These are phyloP conservation scores for Trifolium subterraneum DNA, from an alignment of 306 rosid species.

Conservation along the genomic window DNA sequence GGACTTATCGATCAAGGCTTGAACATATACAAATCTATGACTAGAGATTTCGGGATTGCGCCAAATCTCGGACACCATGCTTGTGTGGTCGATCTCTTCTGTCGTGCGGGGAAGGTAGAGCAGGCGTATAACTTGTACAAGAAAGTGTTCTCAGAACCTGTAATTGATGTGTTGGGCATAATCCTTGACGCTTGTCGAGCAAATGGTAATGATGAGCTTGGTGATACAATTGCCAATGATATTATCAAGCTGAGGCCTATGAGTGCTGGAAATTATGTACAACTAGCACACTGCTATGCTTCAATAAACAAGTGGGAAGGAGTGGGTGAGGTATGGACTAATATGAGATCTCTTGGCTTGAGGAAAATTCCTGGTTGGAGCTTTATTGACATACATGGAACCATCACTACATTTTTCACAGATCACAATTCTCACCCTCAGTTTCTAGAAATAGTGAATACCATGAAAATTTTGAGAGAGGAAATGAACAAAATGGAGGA, in stretches of 20 bases:
- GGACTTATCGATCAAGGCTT: slow-evolving; percentile 70
- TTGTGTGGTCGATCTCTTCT: slow-evolving; percentile 72
- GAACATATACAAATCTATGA: slow-evolving; percentile 69
- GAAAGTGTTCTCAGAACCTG: slow-evolving; percentile 52
- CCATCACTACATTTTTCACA: slow-evolving; percentile 65
- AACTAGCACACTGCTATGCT: slow-evolving; percentile 71
- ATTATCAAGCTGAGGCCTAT: slow-evolving; percentile 58
- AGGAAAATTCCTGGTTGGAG: slow-evolving; percentile 88
- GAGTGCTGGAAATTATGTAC: slow-evolving; percentile 73
- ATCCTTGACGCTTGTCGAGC: slow-evolving; percentile 70
- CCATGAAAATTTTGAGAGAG: slow-evolving; percentile 52
- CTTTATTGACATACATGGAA: slow-evolving; percentile 65
- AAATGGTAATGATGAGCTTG: slow-evolving; percentile 57
- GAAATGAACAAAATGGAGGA: slow-evolving; percentile 59
- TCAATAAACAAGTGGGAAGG: slow-evolving; percentile 76
- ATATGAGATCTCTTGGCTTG: slow-evolving; percentile 80
- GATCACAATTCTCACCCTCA: slow-evolving; percentile 73
- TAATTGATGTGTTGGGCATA: slow-evolving; percentile 67
- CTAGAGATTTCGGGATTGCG: slow-evolving; percentile 59
- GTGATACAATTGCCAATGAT: slow-evolving; percentile 56
- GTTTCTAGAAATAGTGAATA: slow-evolving; percentile 52
- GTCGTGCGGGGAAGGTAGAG: slow-evolving; percentile 76
- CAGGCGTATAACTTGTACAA: slow-evolving; percentile 68
- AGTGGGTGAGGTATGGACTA: slow-evolving; percentile 69
- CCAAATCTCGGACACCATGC: slow-evolving; percentile 76